These are phyloP conservation scores for Leucaena leucocephala DNA, from an alignment of 306 rosid species.

Conservation along the genomic window DNA sequence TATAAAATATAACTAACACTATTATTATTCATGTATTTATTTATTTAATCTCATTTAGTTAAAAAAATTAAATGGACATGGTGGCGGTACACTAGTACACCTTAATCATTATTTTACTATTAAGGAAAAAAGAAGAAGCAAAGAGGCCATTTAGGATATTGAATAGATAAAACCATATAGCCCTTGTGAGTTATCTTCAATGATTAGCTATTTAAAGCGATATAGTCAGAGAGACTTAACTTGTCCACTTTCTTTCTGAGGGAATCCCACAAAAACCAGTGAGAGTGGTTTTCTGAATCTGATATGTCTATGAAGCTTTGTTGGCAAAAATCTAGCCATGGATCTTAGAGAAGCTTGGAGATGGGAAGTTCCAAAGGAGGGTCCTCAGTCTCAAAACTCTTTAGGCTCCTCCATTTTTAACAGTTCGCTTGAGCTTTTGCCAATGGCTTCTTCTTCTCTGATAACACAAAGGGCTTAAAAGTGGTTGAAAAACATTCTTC, in stretches of 20 bases:
- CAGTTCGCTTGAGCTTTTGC: constrained; percentile 60
- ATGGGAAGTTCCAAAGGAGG: constrained; percentile 31
- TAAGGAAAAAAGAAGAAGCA: constrained; percentile 30
- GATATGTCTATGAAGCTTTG: constrained; percentile 43
- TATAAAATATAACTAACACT: constrained; percentile 3
- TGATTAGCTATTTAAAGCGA: constrained; percentile 66
- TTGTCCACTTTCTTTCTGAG: constrained; percentile 51
- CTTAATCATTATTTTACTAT: constrained; percentile 25
- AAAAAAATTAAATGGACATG: constrained; percentile 9
- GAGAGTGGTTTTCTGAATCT: constrained; percentile 41
- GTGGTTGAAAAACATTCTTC: constrained; percentile 23
- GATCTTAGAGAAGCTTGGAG: constrained; percentile 47
- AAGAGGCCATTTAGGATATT: constrained; percentile 41
- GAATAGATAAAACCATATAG: constrained; percentile 35
- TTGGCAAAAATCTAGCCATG: constrained; percentile 54
- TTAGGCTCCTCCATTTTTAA: constrained; percentile 43
- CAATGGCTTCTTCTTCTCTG: constrained; percentile 38
- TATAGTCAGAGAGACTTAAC: constrained; percentile 30
- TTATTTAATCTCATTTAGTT: constrained; percentile 20
- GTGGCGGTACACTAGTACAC: not conserved
- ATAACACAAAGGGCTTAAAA: constrained; percentile 20
- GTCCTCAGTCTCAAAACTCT: not conserved
- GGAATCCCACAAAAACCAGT: constrained; percentile 32
- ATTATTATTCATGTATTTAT: not conserved
- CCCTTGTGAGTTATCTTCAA: constrained; percentile 36